Evolutionary conservation across 257 asterid species (phyloP), one percentile per base, ranked within the genome.

Genomic region (Solanum stenotomum): DNA sequence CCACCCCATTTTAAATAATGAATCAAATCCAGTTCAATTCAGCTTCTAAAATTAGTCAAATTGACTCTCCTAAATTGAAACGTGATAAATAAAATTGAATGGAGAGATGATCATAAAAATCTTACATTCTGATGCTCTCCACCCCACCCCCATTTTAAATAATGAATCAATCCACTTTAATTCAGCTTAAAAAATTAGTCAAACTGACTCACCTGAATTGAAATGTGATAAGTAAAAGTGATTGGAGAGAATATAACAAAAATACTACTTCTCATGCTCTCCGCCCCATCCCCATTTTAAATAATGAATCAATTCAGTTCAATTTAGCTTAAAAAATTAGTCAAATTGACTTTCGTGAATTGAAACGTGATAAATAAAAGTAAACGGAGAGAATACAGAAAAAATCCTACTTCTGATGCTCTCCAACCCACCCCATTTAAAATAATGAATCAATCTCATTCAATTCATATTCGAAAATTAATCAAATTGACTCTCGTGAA

Each of bases 391-490:
- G 0, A 52, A 9, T 52, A 52, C 2, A 1, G 23, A 2, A 52
- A 52, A 52, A 52, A 52, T 6, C 4, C 23, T 16, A 52, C 63
- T 52, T 52, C 10, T 52, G 23, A 52, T 52, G 23, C 23, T 52
- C 25, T 52, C 23, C 63, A 2, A 3, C 2, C 23, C 23, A 56
- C 65, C 65, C 10, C 10, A 56, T 18, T 56, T 56, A 6, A 56
- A 56, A 56, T 0, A 56, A 20, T 59, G 2, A 59, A 59, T 59
- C 1, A 20, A 59, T 20, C 2, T 0, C 1, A 0, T 20, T 20
- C 67, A 20, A 20, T 20, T 59, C 12, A 59, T 0, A 1, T 59
- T 20, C 0, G 0, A 59, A 59, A 59, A 20, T 7, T 20, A 59
- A 0, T 59, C 1, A 22, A 59, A 59, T 46, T 46, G 56, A 46